A percentile compares a stretch with the other conserved stretches of the same genome.
Evolutionary conservation across 768 basidiomycete genomes (phyloP).

Genomic region (Russula sp.): DNA sequence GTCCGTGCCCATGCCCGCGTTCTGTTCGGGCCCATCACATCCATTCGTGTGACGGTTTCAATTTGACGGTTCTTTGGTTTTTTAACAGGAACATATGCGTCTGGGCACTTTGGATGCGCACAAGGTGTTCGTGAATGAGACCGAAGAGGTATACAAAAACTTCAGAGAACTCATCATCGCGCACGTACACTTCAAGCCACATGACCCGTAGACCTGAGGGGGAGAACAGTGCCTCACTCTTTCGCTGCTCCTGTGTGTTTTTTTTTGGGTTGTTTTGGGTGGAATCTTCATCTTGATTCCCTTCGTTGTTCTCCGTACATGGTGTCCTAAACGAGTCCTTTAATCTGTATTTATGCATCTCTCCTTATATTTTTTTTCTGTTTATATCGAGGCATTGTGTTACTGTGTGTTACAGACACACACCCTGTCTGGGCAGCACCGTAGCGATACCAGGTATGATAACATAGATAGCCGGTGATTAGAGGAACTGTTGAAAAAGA

Average conservation of each 20-base stretch:
- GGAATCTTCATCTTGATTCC: too few species aligned
- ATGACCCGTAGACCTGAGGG: not conserved
- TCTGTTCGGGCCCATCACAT: too few species aligned
- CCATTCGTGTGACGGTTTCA: too few species aligned
- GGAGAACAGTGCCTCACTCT: not conserved
- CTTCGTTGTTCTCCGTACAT: too few species aligned
- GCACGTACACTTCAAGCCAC: conserved; percentile 6
- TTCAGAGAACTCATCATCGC: not conserved
- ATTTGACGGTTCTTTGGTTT: not conserved
- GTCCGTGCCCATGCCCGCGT: not conserved
- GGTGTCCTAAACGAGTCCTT: too few species aligned
- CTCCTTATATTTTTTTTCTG: too few species aligned
- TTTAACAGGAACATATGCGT: conserved; percentile 10
- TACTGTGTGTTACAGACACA: not conserved
- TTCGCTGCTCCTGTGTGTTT: too few species aligned
- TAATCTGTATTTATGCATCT: too few species aligned
- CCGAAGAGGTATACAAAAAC: not conserved
- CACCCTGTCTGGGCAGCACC: too few species aligned
- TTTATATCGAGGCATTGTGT: too few species aligned
- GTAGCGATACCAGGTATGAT: not conserved
- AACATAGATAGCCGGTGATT: conserved; percentile 14
- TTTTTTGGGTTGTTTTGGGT: not conserved
- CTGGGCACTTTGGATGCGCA: conserved; percentile 1
- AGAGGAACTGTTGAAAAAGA: not conserved
- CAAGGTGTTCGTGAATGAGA: not conserved